phyloP scores from a whole-genome alignment of 202 grass and related monocot genomes.

The Zoysia matrella region DNA sequence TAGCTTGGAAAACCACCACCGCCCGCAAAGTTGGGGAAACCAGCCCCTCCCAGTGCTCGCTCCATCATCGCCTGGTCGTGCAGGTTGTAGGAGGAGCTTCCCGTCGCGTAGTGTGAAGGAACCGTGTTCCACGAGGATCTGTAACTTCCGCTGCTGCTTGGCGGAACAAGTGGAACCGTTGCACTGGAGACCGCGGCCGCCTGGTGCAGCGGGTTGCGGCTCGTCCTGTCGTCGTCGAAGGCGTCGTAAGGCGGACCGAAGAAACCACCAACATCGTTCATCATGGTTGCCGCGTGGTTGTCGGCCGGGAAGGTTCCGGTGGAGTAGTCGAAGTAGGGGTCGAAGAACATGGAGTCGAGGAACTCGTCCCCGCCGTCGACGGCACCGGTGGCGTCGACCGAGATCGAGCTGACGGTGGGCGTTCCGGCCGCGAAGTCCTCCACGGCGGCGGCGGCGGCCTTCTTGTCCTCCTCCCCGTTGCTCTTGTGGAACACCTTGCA shows the following conservation, averaged over 20 bases:
- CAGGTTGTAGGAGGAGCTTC: conserved; percentile 29
- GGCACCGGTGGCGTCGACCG: conserved; percentile 3
- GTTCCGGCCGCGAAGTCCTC: conserved; percentile 33
- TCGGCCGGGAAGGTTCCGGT: background rate
- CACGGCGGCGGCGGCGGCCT: background rate
- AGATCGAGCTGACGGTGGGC: conserved; percentile 45
- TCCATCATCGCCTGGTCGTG: conserved; percentile 37
- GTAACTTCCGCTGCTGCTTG: background rate
- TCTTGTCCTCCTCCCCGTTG: conserved; percentile 10
- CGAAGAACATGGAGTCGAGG: conserved; percentile 32
- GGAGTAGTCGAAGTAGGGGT: conserved; percentile 40
- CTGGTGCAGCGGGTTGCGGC: background rate
- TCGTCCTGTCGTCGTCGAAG: conserved; percentile 15
- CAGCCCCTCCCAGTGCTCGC: conserved; percentile 32
- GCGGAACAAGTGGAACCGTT: background rate
- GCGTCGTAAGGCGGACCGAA: conserved; percentile 14
- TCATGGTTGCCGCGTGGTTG: background rate
- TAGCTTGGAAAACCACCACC: conserved; percentile 1
- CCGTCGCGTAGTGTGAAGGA: background rate
- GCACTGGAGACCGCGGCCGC: background rate
- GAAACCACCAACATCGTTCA: background rate
- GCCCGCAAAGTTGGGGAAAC: background rate
- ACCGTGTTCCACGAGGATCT: conserved; percentile 22
- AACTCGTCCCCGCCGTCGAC: conserved; percentile 31
- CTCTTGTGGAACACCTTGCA: conserved; percentile 80